Conservation (phyloP, 2,329 filamentous ascomycete genomes). For the Bipolaris victoriae region DNA sequence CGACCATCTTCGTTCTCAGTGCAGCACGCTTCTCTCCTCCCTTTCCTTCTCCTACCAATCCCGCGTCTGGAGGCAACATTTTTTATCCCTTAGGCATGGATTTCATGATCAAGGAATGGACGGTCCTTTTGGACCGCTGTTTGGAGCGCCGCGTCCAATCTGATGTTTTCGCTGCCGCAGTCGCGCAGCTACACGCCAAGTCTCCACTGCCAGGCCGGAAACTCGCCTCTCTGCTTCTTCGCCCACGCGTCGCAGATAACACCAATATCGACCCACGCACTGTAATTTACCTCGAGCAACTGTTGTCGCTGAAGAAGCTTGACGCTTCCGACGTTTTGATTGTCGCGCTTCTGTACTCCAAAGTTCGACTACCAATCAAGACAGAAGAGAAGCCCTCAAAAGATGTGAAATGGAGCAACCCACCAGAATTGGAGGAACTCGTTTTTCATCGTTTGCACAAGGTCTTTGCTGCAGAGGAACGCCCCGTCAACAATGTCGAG, state of each 20-base stretch:
- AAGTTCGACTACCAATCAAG: slow-evolving; percentile 38
- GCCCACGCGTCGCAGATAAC: slow-evolving; percentile 34
- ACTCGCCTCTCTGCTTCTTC: slow-evolving; percentile 45
- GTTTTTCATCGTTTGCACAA: slow-evolving; percentile 47
- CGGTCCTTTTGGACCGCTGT: slow-evolving; percentile 44
- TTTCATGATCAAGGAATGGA: slow-evolving; percentile 43
- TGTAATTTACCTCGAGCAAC: slow-evolving; percentile 43
- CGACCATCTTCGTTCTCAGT: slow-evolving; percentile 18
- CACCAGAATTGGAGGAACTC: slow-evolving; percentile 47
- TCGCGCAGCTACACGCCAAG: slow-evolving; percentile 40
- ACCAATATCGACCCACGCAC: slow-evolving; percentile 45
- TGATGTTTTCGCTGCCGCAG: slow-evolving; percentile 44
- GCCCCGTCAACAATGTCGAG: slow-evolving; percentile 41
- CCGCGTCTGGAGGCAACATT: background rate
- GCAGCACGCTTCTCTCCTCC: slow-evolving; percentile 7
- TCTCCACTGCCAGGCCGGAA: slow-evolving; percentile 45
- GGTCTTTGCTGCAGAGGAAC: slow-evolving; percentile 42
- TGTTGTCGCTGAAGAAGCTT: slow-evolving; percentile 41
- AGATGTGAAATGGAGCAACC: slow-evolving; percentile 39
- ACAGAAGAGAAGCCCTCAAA: slow-evolving; percentile 27
- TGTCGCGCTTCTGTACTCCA: slow-evolving; percentile 43
- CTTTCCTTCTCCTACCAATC: background rate
- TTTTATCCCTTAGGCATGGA: slow-evolving; percentile 32
- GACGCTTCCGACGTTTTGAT: slow-evolving; percentile 45
- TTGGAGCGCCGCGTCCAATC: slow-evolving; percentile 40